These are phyloP conservation scores for Trichosporon ovoides DNA, from an alignment of 1,284 basidiomycete species.

Conservation along the genomic window DNA sequence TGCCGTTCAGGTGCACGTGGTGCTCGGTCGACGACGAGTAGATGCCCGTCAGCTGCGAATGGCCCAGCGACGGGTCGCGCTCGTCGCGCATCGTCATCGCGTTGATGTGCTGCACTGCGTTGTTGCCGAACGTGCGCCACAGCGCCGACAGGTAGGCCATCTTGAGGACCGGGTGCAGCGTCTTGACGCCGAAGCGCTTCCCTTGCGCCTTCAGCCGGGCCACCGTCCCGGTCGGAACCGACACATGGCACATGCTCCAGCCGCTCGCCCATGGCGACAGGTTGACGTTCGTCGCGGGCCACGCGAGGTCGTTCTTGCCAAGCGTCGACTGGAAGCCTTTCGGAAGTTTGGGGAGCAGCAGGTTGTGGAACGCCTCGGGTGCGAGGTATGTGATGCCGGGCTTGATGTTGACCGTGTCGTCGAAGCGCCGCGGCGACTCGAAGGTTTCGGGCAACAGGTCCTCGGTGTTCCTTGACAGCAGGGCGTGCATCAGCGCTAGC, in stretches of 20 bases:
- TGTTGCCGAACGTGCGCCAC: constrained; percentile 20
- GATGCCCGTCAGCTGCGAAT: constrained; percentile 28
- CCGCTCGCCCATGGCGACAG: constrained; percentile 8
- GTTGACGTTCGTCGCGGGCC: constrained; percentile 24
- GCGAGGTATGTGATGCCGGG: constrained; percentile 22
- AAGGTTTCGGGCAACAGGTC: constrained; percentile 7
- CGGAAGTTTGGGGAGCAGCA: constrained; percentile 34
- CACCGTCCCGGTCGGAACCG: constrained; percentile 19
- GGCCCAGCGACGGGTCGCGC: constrained; percentile 22
- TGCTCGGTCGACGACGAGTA: constrained; percentile 27
- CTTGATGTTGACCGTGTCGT: constrained; percentile 25
- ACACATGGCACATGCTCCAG: constrained; percentile 17
- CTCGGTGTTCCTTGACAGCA: constrained; percentile 4
- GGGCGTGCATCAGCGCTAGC: constrained; percentile 6
- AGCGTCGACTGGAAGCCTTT: constrained; percentile 26
- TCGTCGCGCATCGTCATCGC: constrained; percentile 22
- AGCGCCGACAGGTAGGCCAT: constrained; percentile 27
- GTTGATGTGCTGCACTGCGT: constrained; percentile 6
- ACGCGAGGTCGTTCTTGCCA: constrained; percentile 12
- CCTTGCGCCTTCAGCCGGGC: constrained; percentile 21
- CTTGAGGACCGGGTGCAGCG: constrained; percentile 34
- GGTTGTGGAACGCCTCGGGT: constrained; percentile 26
- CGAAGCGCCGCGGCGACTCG: constrained; percentile 15
- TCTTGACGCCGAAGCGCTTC: constrained; percentile 22
- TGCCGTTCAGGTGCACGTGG: constrained; percentile 11